These are phyloP conservation scores for Allantophomopsis cytisporea DNA, from an alignment of 2,329 filamentous ascomycete genomes.

Conservation along the genomic window DNA sequence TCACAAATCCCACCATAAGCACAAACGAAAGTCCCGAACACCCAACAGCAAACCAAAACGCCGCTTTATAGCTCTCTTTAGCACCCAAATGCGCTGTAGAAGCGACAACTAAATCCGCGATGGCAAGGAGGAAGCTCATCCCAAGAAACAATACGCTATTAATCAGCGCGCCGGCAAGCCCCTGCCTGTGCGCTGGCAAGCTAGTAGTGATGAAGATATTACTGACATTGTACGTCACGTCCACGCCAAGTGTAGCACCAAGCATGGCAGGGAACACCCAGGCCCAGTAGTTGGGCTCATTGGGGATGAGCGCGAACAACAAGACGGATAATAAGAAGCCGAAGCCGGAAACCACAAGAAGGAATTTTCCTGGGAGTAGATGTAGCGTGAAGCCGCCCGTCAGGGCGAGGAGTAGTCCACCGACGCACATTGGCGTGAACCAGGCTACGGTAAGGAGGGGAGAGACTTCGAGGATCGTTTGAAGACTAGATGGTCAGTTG, in stretches of 20 bases:
- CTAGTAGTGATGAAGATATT: slow-evolving; percentile 65
- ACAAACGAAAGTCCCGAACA: slow-evolving; percentile 31
- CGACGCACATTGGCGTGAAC: slow-evolving; percentile 47
- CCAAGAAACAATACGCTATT: slow-evolving; percentile 56
- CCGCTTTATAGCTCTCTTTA: slow-evolving; percentile 40
- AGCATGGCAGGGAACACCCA: slow-evolving; percentile 60
- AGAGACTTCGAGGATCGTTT: slow-evolving; percentile 25
- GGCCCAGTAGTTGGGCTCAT: slow-evolving; percentile 38
- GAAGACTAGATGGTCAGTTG: slow-evolving; percentile 14
- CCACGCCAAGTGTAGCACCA: slow-evolving; percentile 54
- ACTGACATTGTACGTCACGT: slow-evolving; percentile 59
- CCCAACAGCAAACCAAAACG: slow-evolving; percentile 48
- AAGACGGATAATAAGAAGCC: slow-evolving; percentile 36
- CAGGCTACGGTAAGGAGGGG: slow-evolving; percentile 31
- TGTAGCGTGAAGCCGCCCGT: slow-evolving; percentile 46
- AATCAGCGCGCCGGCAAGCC: slow-evolving; percentile 54
- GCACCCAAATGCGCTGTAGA: slow-evolving; percentile 26
- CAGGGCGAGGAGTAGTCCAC: slow-evolving; percentile 44
- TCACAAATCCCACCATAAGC: slow-evolving; percentile 32
- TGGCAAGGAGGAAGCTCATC: slow-evolving; percentile 53
- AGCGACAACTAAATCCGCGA: slow-evolving; percentile 47
- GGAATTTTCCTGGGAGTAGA: slow-evolving; percentile 33
- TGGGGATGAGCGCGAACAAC: slow-evolving; percentile 37
- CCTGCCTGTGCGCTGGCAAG: slow-evolving; percentile 49
- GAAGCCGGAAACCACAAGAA: slow-evolving; percentile 36